These are phyloP conservation scores for Pythium oligandrum DNA, from an alignment of 352 stramenopile species.

Conservation along the genomic window DNA sequence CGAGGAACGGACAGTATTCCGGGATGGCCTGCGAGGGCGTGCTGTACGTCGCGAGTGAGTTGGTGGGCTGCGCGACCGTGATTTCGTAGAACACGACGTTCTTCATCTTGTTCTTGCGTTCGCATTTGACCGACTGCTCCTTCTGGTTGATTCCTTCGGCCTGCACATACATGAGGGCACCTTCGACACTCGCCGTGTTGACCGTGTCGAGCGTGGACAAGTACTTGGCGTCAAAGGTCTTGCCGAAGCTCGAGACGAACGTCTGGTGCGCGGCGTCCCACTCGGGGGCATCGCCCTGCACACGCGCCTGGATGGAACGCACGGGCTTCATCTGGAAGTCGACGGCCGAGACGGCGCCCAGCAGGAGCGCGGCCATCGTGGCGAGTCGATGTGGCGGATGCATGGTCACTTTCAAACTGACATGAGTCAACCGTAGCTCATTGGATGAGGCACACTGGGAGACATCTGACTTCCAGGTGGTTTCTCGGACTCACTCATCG, in stretches of 20 bases:
- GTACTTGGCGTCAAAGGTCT: constrained; percentile 29
- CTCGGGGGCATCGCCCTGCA: constrained; percentile 42
- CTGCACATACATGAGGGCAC: constrained; percentile 65
- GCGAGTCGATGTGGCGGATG: constrained; percentile 7
- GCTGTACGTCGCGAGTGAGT: constrained; percentile 38
- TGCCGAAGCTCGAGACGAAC: constrained; percentile 38
- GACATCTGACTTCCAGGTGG: too few relatives aligned
- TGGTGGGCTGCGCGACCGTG: constrained; percentile 50
- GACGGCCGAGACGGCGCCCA: constrained; percentile 2
- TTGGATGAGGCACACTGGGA: too few relatives aligned
- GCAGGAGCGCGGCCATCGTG: constrained; percentile 7
- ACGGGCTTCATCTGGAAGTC: constrained; percentile 37
- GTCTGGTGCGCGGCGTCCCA: constrained; percentile 26
- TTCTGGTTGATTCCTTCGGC: constrained; percentile 58
- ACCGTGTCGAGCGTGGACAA: constrained; percentile 40
- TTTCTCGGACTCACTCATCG: too few relatives aligned
- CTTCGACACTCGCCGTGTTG: constrained; percentile 59
- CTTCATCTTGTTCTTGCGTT: constrained; percentile 69
- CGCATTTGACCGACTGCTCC: constrained; percentile 41
- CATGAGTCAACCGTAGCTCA: too few relatives aligned
- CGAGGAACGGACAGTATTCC: constrained; percentile 54
- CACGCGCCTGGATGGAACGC: constrained; percentile 46
- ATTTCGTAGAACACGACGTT: constrained; percentile 75
- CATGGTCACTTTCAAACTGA: too few relatives aligned
- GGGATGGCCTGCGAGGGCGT: constrained; percentile 20